A percentile compares a stretch with the other conserved stretches of the same genome.
phyloP scores from a whole-genome alignment of 805 yeast species.

The Pichia eremophila region DNA sequence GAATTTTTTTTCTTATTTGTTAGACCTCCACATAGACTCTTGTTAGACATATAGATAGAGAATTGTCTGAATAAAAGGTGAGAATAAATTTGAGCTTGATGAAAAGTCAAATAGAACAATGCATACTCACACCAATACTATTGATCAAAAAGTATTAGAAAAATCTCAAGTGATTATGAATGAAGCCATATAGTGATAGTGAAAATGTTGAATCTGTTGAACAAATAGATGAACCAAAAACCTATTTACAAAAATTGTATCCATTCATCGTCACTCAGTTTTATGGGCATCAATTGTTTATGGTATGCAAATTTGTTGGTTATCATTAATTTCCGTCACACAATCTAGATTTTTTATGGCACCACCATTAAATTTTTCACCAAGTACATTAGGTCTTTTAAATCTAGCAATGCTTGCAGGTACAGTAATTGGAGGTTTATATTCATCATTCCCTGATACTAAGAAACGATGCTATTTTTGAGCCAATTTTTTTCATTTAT shows the following conservation, averaged over 20 bases:
- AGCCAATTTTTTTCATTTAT: constrained; percentile 1
- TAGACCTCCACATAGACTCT: too few species aligned
- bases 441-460: neutral
- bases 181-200: neutral
- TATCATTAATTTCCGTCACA: constrained; percentile 1
- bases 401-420: constrained; percentile 1
- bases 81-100: neutral
- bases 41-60: too few species aligned
- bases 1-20: too few species aligned
- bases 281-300: neutral
- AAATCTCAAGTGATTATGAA: neutral
- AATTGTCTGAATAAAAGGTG: neutral
- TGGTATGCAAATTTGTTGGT: constrained; percentile 4
- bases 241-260: neutral
- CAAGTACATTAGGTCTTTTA: constrained; percentile 1
- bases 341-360: neutral
- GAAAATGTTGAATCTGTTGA: too few species aligned
- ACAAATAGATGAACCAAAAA: neutral
- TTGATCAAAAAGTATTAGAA: neutral
- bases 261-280: neutral
- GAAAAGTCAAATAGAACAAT: neutral
- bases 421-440: neutral
- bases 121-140: too few species aligned
- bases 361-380: constrained; percentile 1
- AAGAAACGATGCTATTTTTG: constrained; percentile 4